Percentiles rank a stretch among this genome's conserved stretches.
Evolutionary conservation across 2,329 filamentous ascomycete species (phyloP).

Genomic region (Fusarium sp.): DNA sequence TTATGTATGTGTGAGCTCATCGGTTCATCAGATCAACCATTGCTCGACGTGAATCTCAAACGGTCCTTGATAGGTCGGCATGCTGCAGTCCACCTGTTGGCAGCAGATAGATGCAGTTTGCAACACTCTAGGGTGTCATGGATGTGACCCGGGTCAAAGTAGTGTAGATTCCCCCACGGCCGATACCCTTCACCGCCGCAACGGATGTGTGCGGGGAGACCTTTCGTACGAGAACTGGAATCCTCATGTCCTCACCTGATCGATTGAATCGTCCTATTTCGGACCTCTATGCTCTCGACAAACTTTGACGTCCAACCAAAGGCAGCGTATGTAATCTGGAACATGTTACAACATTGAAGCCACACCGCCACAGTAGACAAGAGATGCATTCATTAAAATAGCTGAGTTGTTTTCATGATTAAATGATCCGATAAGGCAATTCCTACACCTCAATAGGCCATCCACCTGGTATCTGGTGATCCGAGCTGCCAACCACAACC

Average conservation of each 20-base stretch:
- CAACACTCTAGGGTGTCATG: constrained; percentile 42
- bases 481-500: neutral
- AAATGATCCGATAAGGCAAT: neutral
- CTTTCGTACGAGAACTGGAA: constrained; percentile 28
- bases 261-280: constrained; percentile 28
- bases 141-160: constrained; percentile 30
- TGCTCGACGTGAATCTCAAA: constrained; percentile 29
- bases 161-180: constrained; percentile 31
- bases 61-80: constrained; percentile 31
- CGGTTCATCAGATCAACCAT: constrained; percentile 23
- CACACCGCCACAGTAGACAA: constrained; percentile 35
- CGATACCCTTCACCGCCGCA: constrained; percentile 39
- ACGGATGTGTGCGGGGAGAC: constrained; percentile 26
- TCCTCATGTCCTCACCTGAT: constrained; percentile 39
- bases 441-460: neutral
- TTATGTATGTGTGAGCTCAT: constrained; percentile 36
- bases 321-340: constrained; percentile 24
- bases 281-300: constrained; percentile 17
- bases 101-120: constrained; percentile 36
- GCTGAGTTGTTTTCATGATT: neutral
- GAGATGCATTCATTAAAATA: constrained; percentile 4
- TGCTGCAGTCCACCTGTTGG: constrained; percentile 32
- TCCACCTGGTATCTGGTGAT: neutral
- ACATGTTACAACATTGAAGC: constrained; percentile 21
- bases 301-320: constrained; percentile 11